Percentiles rank a stretch among this genome's conserved stretches.
These are phyloP conservation scores for Achlya hypogyna DNA, from an alignment of 352 stramenopile genomes.

Conservation along the genomic window DNA sequence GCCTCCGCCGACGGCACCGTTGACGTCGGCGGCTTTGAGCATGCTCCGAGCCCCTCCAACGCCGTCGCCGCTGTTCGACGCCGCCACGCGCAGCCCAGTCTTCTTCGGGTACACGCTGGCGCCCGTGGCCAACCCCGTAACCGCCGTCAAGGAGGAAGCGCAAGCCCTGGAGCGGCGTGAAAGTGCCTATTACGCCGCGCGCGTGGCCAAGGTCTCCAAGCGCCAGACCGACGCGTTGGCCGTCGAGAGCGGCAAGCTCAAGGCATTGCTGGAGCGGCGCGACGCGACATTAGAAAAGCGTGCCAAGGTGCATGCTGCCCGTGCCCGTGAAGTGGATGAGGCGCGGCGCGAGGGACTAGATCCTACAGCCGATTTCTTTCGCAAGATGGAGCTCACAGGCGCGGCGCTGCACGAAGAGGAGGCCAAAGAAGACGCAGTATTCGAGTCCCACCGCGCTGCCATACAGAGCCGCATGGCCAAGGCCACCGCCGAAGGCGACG, in stretches of 20 bases:
- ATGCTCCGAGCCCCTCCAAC: background rate
- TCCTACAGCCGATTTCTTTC: conserved; percentile 70
- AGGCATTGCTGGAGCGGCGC: conserved; percentile 40
- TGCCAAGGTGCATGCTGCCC: conserved; percentile 51
- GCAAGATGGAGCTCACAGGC: conserved; percentile 49
- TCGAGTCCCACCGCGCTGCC: conserved; percentile 33
- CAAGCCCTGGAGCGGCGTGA: conserved; percentile 29
- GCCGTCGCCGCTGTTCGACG: conserved; percentile 29
- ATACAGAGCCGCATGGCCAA: conserved; percentile 35
- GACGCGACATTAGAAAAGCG: conserved; percentile 38
- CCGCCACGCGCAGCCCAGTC: conserved; percentile 36
- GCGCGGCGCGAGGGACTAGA: conserved; percentile 59
- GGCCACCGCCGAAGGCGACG: conserved; percentile 32
- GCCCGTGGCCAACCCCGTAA: conserved; percentile 34
- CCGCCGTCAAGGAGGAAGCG: conserved; percentile 30
- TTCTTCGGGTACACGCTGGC: conserved; percentile 64
- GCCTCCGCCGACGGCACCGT: background rate
- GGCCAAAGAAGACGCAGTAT: conserved; percentile 42
- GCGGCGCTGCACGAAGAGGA: conserved; percentile 47
- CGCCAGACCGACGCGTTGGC: conserved; percentile 29
- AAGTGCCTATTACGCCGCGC: conserved; percentile 39
- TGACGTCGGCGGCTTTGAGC: background rate
- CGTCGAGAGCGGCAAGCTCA: conserved; percentile 48
- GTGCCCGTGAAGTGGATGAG: conserved; percentile 47
- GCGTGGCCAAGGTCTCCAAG: conserved; percentile 32